A percentile compares a stretch with the other conserved stretches of the same genome.
Conservation (phyloP, 1,284 basidiomycete species). For the Trametes pubescens region DNA sequence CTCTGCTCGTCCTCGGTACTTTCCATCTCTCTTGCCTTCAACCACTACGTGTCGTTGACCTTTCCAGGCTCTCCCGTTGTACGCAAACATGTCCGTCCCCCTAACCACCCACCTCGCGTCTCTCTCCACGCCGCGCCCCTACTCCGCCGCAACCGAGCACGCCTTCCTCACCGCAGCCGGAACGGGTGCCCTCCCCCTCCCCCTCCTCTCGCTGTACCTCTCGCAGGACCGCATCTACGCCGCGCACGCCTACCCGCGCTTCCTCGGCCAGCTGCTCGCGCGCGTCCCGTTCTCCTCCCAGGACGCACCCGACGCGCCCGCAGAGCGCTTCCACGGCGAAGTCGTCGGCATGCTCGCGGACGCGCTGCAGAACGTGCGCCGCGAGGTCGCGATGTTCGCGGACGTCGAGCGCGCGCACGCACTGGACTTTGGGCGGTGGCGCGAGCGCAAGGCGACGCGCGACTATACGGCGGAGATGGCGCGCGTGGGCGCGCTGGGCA, state of each 20-base stretch:
- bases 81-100: conserved; percentile 19
- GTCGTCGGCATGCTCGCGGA: conserved; percentile 58
- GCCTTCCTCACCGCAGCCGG: conserved; percentile 65
- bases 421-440: conserved; percentile 58
- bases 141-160: conserved; percentile 59
- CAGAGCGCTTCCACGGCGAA: conserved; percentile 50
- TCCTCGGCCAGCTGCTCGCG: conserved; percentile 64
- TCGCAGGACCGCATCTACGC: conserved; percentile 76
- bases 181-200: conserved; percentile 53
- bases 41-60: conserved; percentile 3
- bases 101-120: conserved; percentile 47
- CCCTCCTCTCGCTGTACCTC: conserved; percentile 64
- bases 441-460: conserved; percentile 65
- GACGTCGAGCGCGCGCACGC: conserved; percentile 54
- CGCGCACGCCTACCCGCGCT: conserved; percentile 69
- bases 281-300: conserved; percentile 57
- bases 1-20: too few species aligned
- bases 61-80: background rate
- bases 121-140: conserved; percentile 47
- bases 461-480: conserved; percentile 79
- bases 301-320: conserved; percentile 43
- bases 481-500: conserved; percentile 53
- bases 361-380: conserved; percentile 62
- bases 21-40: background rate
- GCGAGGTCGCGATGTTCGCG: conserved; percentile 71